Conservation (phyloP, 352 stramenopile genomes). For the Plasmopara viticola region DNA sequence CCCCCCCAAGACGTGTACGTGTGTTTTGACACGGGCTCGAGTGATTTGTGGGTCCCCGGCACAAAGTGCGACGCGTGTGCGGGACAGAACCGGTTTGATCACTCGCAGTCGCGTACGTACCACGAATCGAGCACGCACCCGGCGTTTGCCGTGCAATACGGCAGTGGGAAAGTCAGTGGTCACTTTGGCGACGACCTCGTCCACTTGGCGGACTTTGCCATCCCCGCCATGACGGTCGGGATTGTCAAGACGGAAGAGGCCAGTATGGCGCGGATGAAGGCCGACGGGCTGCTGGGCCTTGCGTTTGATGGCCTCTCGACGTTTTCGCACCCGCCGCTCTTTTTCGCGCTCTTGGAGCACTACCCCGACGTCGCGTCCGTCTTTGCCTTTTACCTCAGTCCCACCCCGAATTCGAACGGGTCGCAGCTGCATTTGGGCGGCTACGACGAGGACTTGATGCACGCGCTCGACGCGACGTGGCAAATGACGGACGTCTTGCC, state of each 20-base stretch:
- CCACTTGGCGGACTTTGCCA: slow-evolving; percentile 35
- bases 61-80: slow-evolving; percentile 49
- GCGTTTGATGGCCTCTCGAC: slow-evolving; percentile 92
- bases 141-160: slow-evolving; percentile 66
- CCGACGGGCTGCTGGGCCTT: slow-evolving; percentile 94
- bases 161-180: slow-evolving; percentile 63
- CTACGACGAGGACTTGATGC: slow-evolving; percentile 53
- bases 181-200: slow-evolving; percentile 57
- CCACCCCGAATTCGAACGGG: slow-evolving; percentile 74
- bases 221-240: slow-evolving; percentile 45
- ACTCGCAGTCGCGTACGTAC: slow-evolving; percentile 42
- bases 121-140: slow-evolving; percentile 22
- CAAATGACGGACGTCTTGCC: slow-evolving; percentile 66
- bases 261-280: slow-evolving; percentile 78
- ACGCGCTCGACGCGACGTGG: slow-evolving; percentile 42
- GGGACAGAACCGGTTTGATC: slow-evolving; percentile 47
- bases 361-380: slow-evolving; percentile 63
- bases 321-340: slow-evolving; percentile 66
- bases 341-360: slow-evolving; percentile 59
- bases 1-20: slow-evolving; percentile 67
- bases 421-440: slow-evolving; percentile 70
- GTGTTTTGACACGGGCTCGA: slow-evolving; percentile 80
- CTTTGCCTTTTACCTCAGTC: slow-evolving; percentile 96
- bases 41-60: slow-evolving; percentile 70
- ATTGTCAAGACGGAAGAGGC: slow-evolving; percentile 63